A percentile compares a stretch with the other conserved stretches of the same genome.
These are phyloP conservation scores for Aspergillus phoenicis DNA, from an alignment of 2,329 filamentous ascomycete genomes.

Conservation along the genomic window DNA sequence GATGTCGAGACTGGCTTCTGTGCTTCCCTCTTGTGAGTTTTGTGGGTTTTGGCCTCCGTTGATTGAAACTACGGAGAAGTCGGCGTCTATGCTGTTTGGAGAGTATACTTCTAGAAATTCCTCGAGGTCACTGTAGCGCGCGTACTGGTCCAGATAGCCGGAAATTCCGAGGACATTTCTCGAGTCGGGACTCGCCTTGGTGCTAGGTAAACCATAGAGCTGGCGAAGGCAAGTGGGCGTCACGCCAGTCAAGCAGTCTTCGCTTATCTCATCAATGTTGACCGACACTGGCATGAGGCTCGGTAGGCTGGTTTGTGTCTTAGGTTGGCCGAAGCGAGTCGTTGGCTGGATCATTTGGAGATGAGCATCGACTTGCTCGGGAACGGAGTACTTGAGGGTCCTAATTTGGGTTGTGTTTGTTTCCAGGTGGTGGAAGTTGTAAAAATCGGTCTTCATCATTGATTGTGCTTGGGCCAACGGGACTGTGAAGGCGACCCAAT, in stretches of 20 bases:
- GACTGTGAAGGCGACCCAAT: conserved; percentile 63
- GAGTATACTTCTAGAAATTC: conserved; percentile 59
- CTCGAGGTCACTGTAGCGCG: conserved; percentile 57
- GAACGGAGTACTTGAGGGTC: conserved; percentile 64
- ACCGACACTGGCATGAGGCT: conserved; percentile 21
- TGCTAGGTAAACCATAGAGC: conserved; percentile 51
- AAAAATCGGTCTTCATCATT: conserved; percentile 62
- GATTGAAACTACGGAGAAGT: conserved; percentile 61
- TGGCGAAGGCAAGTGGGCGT: conserved; percentile 54
- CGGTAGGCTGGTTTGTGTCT: conserved; percentile 44
- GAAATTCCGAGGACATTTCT: conserved; percentile 49
- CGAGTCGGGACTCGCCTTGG: conserved; percentile 32
- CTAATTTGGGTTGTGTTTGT: conserved; percentile 53
- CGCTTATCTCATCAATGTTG: conserved; percentile 25
- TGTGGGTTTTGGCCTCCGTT: conserved; percentile 59
- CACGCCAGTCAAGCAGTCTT: conserved; percentile 44
- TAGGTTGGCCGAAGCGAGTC: conserved; percentile 60
- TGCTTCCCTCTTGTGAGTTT: conserved; percentile 43
- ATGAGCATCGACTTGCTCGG: conserved; percentile 55
- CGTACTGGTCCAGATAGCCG: conserved; percentile 56
- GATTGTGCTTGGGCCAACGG: conserved; percentile 50
- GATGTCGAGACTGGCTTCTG: conserved; percentile 66
- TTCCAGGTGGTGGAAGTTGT: conserved; percentile 55
- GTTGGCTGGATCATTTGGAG: conserved; percentile 68
- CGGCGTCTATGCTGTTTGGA: conserved; percentile 53